Evolutionary conservation across 345 rosid species (phyloP), one percentile per base, ranked within the genome.

Genomic region (Eutrema yunnanense): DNA sequence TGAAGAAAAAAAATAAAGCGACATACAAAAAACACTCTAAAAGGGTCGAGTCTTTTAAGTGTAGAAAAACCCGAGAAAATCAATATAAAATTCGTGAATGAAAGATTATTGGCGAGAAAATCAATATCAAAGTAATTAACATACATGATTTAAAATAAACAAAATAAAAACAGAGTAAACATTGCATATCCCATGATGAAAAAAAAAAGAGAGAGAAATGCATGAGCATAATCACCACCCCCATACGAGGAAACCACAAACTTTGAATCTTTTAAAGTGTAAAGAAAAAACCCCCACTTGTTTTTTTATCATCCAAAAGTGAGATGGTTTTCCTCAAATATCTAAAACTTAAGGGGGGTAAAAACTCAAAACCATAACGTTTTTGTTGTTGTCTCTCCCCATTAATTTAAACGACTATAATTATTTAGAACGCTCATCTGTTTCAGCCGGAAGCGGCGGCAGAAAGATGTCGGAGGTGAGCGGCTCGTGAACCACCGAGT

Each of bases 401-500:
- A 32, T 42, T n/a, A n/a, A n/a, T n/a, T 55, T 58, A 16, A 57
- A 50, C 19, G 34, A 51, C 19, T 26, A 30, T 32, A 27, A 27
- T 59, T 50, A 72, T 1, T 11, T 46, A 65, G 56, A 58, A 57
- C 71, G 54, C 71, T 76, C 75, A 46, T 48, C 75, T 14, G 58
- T 30, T n/a, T 63, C 66, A 51, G 73, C 54, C 50, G 84, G 34
- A 61, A 83, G 9, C 7, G 89, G 77, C 67, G 77, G 84, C 74
- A 88, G 74, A 65, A 90, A 82, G 19, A 87, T 63, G 6, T 90
- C 63, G 7, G 96, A 83, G 9, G 83, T 74, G 4, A 88, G 90
- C 9, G 99, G 96, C 84, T 96, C 99, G 33, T 92, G 97, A 75
- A 96, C 98, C 37, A 92, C 99, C 10, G 96, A 84, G 77, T 88